Evolutionary conservation across 106 monocot genomes (phyloP), one percentile per base, ranked within the genome.

Genomic region (Chionographis japonica): DNA sequence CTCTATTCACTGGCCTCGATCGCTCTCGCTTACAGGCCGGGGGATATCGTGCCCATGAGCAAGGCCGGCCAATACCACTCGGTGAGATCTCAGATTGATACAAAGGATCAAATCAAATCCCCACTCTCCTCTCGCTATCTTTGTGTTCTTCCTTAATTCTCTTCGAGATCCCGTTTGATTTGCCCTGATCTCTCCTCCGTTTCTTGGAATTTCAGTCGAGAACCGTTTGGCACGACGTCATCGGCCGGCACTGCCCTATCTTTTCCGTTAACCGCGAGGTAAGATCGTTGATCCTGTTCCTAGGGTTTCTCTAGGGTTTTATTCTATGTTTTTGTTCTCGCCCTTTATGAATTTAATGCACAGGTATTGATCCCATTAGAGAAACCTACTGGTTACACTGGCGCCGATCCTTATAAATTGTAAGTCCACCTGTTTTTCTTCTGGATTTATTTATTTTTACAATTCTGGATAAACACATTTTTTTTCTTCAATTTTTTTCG

Each of bases 231-330:
- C 70, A 78, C 41, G 97, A 98, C 46, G 87, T 98, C 12, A 87
- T 98, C 58, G 97, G 97, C 62, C 78, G 79, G 15, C 89, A 98
- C 65, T 98, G 97, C 65, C 97, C 97, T 2, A 73, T 85, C 6
- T 98, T 98, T 56, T 86, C 92, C 7, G 93, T 93, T 62, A 98
- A 98, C 67, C 80, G 86, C 35, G 97, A 98, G 89, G 97, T 98
- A 69, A 3, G 12, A 15, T 46, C 37, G 5, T 35, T 13, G 12
- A 57, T 49, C 15, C 54, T n/a, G n/a, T 11, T n/a, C 65, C 50
- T 46, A 42, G 42, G 70, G 46, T 46, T 27, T 50, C 60, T 64
- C 67, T 62, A 53, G 0, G 8, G 38, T 18, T 14, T 50, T 35
- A 7, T 53, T 62, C 18, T 7, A 54, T 15, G 3, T 52, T 10